phyloP scores from a whole-genome alignment of 148 eudicot species.

The Silene conica region DNA sequence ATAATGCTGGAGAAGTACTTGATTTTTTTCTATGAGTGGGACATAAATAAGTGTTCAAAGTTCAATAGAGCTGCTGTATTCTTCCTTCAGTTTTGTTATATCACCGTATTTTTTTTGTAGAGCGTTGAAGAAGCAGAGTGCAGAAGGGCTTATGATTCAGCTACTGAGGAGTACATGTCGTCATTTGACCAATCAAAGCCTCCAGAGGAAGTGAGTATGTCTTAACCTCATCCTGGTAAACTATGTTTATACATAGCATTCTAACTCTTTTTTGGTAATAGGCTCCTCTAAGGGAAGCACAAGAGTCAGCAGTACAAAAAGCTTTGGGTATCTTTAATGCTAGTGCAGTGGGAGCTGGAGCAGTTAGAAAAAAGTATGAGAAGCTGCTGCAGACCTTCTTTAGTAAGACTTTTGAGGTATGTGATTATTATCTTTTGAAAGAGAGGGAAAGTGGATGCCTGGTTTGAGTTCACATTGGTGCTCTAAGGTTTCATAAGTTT shows the following conservation, averaged over 20 bases:
- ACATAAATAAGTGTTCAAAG: background rate
- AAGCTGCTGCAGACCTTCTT: conserved; percentile 64
- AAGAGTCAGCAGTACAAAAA: conserved; percentile 71
- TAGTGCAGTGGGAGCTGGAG: conserved; percentile 83
- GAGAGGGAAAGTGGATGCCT: background rate
- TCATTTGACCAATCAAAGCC: conserved; percentile 83
- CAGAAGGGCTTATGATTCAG: conserved; percentile 79
- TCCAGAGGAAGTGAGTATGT: conserved; percentile 83
- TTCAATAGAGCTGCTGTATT: background rate
- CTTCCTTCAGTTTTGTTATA: background rate
- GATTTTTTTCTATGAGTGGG: background rate
- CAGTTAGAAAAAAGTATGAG: conserved; percentile 79
- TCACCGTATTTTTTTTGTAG: conserved; percentile 29
- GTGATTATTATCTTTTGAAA: background rate
- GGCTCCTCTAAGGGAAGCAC: conserved; percentile 85
- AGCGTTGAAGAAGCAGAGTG: conserved; percentile 98
- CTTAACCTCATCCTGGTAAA: conserved; percentile 3
- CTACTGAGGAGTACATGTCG: conserved; percentile 79
- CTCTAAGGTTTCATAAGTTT: background rate
- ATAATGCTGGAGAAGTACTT: background rate
- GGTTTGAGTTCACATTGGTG: background rate
- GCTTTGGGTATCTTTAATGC: conserved; percentile 57
- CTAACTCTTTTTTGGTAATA: conserved; percentile 25
- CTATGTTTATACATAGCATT: background rate
- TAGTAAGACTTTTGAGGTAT: conserved; percentile 88